phyloP scores from a whole-genome alignment of 2,329 filamentous ascomycete species.

The Nemania serpens region DNA sequence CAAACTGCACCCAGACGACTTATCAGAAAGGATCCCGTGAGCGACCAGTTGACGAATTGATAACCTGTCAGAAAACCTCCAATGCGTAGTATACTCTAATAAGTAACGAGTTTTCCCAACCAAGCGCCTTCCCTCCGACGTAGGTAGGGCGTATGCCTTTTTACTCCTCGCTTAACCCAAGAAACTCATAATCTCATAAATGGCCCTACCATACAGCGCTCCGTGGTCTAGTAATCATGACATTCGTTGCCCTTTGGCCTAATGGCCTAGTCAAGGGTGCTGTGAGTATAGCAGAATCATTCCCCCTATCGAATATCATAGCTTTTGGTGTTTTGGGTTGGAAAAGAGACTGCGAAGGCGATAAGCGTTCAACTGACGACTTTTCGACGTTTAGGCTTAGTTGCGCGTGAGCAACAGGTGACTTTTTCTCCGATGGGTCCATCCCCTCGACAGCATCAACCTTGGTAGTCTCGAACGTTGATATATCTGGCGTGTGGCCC shows the following conservation, averaged over 20 bases:
- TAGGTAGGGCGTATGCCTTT: background rate
- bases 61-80: background rate
- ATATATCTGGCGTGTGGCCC: too few relatives aligned
- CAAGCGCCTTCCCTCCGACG: background rate
- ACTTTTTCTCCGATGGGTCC: too few relatives aligned
- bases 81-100: background rate
- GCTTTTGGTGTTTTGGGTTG: too few relatives aligned
- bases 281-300: background rate
- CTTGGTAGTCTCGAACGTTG: too few relatives aligned
- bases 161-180: conserved; percentile 28
- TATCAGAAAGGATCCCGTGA: background rate
- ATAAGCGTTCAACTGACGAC: too few relatives aligned
- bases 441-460: too few relatives aligned
- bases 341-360: too few relatives aligned
- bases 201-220: conserved; percentile 26
- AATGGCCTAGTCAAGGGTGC: conserved; percentile 6
- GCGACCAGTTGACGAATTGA: too few relatives aligned
- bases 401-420: background rate
- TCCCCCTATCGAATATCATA: background rate
- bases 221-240: conserved; percentile 19
- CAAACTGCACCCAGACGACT: background rate
- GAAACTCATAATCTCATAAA: conserved; percentile 3
- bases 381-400: too few relatives aligned
- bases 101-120: background rate
- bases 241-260: too few relatives aligned